A percentile compares a stretch with the other conserved stretches of the same genome.
Evolutionary conservation across 2,329 filamentous ascomycete species (phyloP).

Genomic region (Trichoderma sp.): DNA sequence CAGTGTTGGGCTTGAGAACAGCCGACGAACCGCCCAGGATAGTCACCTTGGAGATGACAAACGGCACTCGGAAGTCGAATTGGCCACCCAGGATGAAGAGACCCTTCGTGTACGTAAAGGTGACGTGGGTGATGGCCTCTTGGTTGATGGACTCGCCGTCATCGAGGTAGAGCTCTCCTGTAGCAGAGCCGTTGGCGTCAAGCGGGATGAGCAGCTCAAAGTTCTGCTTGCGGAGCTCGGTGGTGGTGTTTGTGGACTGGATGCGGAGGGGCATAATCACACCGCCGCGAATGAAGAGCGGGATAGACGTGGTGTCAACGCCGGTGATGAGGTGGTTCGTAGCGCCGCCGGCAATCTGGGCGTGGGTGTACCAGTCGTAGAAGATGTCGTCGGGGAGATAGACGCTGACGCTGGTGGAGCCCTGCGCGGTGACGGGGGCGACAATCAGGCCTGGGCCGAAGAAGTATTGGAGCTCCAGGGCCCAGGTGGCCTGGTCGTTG

Average conservation of each 20-base stretch:
- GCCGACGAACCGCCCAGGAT: constrained; percentile 47
- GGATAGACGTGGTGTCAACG: constrained; percentile 55
- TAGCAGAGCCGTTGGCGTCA: constrained; percentile 62
- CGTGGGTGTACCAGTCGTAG: constrained; percentile 58
- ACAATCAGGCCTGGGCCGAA: constrained; percentile 55
- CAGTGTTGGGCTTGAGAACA: constrained; percentile 17
- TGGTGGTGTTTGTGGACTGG: constrained; percentile 64
- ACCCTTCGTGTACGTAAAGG: constrained; percentile 61
- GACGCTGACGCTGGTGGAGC: constrained; percentile 48
- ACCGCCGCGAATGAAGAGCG: constrained; percentile 70
- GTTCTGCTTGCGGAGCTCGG: constrained; percentile 62
- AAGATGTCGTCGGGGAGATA: constrained; percentile 56
- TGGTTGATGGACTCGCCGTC: constrained; percentile 73
- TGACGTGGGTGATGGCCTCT: constrained; percentile 54
- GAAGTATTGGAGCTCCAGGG: constrained; percentile 55
- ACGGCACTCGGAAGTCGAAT: constrained; percentile 56
- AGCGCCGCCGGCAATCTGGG: constrained; percentile 47
- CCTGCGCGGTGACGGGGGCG: constrained; percentile 52
- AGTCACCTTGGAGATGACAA: constrained; percentile 54
- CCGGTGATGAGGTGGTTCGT: constrained; percentile 41
- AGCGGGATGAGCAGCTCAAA: constrained; percentile 75
- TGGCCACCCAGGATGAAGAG: constrained; percentile 54
- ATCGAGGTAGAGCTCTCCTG: constrained; percentile 73
- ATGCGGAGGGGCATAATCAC: constrained; percentile 65
- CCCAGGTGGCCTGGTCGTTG: constrained; percentile 49